phyloP scores from a whole-genome alignment of 345 rosid species.

The Populus euphratica region DNA sequence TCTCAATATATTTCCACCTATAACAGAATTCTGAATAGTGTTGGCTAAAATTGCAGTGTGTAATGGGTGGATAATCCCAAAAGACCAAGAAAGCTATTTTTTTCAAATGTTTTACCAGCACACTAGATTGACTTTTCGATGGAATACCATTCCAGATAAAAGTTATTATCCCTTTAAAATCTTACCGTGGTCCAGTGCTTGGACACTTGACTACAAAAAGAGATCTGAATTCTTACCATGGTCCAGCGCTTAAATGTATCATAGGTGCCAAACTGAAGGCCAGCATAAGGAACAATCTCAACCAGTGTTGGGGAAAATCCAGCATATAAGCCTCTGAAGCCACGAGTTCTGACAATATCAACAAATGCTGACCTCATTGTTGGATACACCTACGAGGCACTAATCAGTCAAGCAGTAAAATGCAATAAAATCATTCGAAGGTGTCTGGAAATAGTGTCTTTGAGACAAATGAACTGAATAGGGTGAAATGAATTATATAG shows the following conservation, averaged over 20 bases:
- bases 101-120: background rate
- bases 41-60: background rate
- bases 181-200: background rate
- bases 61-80: background rate
- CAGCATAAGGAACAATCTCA: slow-evolving; percentile 94
- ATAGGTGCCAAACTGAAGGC: slow-evolving; percentile 93
- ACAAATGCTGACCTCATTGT: slow-evolving; percentile 91
- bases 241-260: slow-evolving; percentile 91
- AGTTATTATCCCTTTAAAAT: background rate
- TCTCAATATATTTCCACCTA: background rate
- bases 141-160: background rate
- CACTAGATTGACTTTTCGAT: background rate
- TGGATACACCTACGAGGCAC: slow-evolving; percentile 64
- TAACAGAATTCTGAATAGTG: background rate
- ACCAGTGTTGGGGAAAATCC: slow-evolving; percentile 92
- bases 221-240: slow-evolving; percentile 45
- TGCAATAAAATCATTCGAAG: background rate
- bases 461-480: background rate
- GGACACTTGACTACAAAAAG: background rate
- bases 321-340: slow-evolving; percentile 79
- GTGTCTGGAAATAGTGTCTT: background rate
- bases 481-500: background rate
- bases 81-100: background rate
- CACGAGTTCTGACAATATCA: slow-evolving; percentile 68
- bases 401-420: slow-evolving; percentile 9